phyloP scores from a whole-genome alignment of 2,329 filamentous ascomycete genomes.

The Fusarium sp. region DNA sequence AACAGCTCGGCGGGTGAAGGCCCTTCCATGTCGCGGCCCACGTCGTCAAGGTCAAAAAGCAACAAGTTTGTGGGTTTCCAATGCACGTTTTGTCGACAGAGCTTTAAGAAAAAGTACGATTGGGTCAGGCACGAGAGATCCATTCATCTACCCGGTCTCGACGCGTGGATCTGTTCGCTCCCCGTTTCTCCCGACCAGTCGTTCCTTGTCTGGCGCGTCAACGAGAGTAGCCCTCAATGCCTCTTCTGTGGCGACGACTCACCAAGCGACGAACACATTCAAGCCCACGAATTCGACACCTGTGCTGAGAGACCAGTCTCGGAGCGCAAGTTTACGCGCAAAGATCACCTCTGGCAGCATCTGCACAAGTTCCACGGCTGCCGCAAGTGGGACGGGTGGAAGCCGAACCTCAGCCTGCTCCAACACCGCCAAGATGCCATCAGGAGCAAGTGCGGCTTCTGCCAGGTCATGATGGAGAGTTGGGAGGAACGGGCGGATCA shows the following conservation, averaged over 20 bases:
- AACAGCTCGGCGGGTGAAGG: constrained; percentile 36
- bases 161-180: constrained; percentile 62
- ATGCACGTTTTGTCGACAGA: constrained; percentile 52
- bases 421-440: constrained; percentile 44
- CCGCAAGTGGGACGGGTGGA: constrained; percentile 62
- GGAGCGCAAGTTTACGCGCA: constrained; percentile 56
- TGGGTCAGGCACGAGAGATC: constrained; percentile 62
- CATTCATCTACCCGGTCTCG: constrained; percentile 56
- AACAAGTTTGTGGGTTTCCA: constrained; percentile 43
- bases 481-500: constrained; percentile 46
- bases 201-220: constrained; percentile 60
- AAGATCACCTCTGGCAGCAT: constrained; percentile 56
- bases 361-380: constrained; percentile 56
- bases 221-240: constrained; percentile 54
- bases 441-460: constrained; percentile 46
- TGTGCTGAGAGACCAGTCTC: constrained; percentile 60
- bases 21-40: constrained; percentile 16
- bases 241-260: constrained; percentile 51
- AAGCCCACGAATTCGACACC: constrained; percentile 54
- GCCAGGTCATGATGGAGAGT: constrained; percentile 35
- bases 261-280: constrained; percentile 50
- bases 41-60: constrained; percentile 22
- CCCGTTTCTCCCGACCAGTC: constrained; percentile 49
- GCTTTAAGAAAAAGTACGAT: constrained; percentile 54
- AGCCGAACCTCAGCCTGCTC: constrained; percentile 48